Evolutionary conservation across 2,329 filamentous ascomycete species (phyloP).

Genomic region (Fusarium sp.): DNA sequence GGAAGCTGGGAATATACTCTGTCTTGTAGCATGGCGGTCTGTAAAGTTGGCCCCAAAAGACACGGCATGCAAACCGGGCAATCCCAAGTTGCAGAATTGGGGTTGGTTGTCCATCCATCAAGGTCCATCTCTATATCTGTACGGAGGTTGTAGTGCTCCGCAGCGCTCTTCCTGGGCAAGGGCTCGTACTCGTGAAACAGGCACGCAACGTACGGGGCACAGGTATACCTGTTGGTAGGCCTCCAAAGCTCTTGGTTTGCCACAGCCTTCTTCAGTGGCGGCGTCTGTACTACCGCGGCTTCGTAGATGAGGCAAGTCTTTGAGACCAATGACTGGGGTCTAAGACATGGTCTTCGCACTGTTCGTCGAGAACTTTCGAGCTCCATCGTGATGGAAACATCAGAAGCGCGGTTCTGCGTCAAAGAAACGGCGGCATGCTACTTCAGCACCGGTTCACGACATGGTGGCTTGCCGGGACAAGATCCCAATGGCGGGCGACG

Average conservation of each 20-base stretch:
- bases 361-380: constrained; percentile 4
- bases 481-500: constrained; percentile 9
- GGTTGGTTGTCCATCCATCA: background rate
- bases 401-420: constrained; percentile 7
- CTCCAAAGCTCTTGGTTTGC: constrained; percentile 24
- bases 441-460: constrained; percentile 19
- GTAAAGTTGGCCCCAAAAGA: background rate
- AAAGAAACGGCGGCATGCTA: constrained; percentile 20
- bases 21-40: constrained; percentile 3
- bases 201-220: constrained; percentile 19
- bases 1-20: background rate
- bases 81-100: constrained; percentile 3
- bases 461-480: constrained; percentile 21
- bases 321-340: constrained; percentile 12
- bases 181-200: constrained; percentile 35
- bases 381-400: background rate
- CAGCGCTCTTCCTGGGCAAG: constrained; percentile 8
- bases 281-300: constrained; percentile 15
- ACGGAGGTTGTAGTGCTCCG: constrained; percentile 5
- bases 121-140: background rate
- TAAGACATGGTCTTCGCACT: constrained; percentile 29
- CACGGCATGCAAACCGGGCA: background rate
- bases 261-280: constrained; percentile 13
- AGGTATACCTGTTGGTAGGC: constrained; percentile 28
- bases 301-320: constrained; percentile 5